Conservation (phyloP, 1,284 basidiomycete genomes). For the Pyrrhoderma lamaoense region DNA sequence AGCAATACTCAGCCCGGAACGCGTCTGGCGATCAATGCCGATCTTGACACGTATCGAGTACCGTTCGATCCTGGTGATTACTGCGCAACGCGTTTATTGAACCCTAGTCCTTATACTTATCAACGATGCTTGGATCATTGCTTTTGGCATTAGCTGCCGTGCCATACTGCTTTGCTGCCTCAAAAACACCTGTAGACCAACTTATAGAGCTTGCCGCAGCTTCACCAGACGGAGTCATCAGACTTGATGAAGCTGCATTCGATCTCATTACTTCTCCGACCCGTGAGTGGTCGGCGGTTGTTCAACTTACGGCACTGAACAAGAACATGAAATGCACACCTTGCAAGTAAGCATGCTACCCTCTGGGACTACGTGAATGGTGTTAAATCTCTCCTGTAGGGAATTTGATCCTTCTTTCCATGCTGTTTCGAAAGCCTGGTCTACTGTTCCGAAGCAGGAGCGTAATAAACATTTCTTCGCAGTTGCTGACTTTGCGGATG, state of each 20-base stretch:
- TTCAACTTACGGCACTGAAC: constrained; percentile 83
- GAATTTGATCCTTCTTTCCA: constrained; percentile 80
- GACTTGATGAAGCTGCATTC: constrained; percentile 66
- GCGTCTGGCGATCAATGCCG: neutral
- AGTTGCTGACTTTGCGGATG: constrained; percentile 80
- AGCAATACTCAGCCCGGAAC: neutral
- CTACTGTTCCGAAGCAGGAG: constrained; percentile 46
- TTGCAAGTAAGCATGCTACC: constrained; percentile 49
- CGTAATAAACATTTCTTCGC: constrained; percentile 85
- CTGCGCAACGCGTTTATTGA: too few relatives aligned
- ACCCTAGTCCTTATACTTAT: constrained; percentile 12
- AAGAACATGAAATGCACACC: constrained; percentile 71
- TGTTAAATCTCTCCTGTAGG: constrained; percentile 39
- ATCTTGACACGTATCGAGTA: constrained; percentile 8
- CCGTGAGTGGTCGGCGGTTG: constrained; percentile 76
- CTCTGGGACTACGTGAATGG: neutral
- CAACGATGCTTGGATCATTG: constrained; percentile 34
- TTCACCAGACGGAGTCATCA: constrained; percentile 68
- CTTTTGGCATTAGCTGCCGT: constrained; percentile 40
- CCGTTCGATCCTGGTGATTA: constrained; percentile 19
- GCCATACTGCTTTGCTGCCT: constrained; percentile 38
- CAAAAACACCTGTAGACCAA: constrained; percentile 39
- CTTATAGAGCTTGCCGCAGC: constrained; percentile 59
- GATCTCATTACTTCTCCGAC: constrained; percentile 67
- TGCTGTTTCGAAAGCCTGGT: constrained; percentile 77